Evolutionary conservation across 352 stramenopile genomes (phyloP).

Genomic region (Elongisporangium prolatum): DNA sequence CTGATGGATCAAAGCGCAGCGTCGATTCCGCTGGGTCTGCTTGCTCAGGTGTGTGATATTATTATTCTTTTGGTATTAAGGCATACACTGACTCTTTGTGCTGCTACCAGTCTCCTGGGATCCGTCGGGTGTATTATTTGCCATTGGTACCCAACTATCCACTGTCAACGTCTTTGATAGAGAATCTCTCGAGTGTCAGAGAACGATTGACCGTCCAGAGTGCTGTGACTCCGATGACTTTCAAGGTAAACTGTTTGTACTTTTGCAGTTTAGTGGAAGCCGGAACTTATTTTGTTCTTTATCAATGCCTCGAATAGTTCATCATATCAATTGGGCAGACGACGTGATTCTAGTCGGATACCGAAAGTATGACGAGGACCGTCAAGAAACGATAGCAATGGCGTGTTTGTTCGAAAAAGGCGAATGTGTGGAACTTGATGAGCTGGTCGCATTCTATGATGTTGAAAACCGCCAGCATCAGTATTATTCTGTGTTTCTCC

Average conservation of each 20-base stretch:
- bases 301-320: constrained; percentile 13
- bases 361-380: constrained; percentile 39
- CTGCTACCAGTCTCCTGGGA: constrained; percentile 38
- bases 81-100: neutral
- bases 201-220: constrained; percentile 32
- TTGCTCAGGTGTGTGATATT: constrained; percentile 17
- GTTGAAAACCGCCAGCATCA: constrained; percentile 49
- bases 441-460: constrained; percentile 61
- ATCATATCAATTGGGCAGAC: constrained; percentile 72
- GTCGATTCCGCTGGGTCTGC: constrained; percentile 15
- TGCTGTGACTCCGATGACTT: constrained; percentile 27
- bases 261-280: neutral
- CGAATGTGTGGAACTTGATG: constrained; percentile 45
- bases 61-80: neutral
- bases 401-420: constrained; percentile 56
- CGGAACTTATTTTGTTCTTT: constrained; percentile 1
- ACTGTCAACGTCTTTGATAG: constrained; percentile 31
- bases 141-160: constrained; percentile 29
- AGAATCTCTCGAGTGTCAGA: constrained; percentile 18
- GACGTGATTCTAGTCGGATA: constrained; percentile 63
- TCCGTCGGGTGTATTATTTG: constrained; percentile 35
- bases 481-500: constrained; percentile 60
- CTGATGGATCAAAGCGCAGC: constrained; percentile 15
- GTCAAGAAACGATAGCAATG: constrained; percentile 44
- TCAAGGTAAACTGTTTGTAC: constrained; percentile 17